These are phyloP conservation scores for Circinella minor DNA, from an alignment of 371 early-diverging fungal genomes.

Conservation along the genomic window DNA sequence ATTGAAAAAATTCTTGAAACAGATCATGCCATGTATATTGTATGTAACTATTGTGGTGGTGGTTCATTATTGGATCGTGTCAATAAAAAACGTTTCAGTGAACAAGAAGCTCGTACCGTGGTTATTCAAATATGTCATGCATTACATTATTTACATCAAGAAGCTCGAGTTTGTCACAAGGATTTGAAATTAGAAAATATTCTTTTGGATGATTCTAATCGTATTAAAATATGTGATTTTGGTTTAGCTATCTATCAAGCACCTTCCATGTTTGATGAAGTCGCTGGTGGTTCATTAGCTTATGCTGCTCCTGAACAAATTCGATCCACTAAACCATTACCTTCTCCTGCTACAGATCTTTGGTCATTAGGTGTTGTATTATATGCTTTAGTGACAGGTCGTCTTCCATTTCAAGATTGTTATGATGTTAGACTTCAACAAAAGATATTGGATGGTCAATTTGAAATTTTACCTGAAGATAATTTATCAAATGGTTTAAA, in stretches of 20 bases:
- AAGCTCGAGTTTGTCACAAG: constrained; percentile 79
- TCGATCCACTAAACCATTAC: constrained; percentile 33
- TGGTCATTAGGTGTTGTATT: constrained; percentile 89
- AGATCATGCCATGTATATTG: constrained; percentile 66
- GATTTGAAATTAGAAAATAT: constrained; percentile 97
- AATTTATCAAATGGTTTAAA: constrained; percentile 24
- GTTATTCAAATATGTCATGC: constrained; percentile 78
- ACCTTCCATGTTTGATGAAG: constrained; percentile 6
- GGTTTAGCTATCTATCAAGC: constrained; percentile 72
- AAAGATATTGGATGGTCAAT: constrained; percentile 61
- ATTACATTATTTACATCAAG: constrained; percentile 80
- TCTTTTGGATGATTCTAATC: constrained; percentile 52
- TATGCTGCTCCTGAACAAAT: constrained; percentile 85
- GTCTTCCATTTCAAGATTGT: constrained; percentile 78
- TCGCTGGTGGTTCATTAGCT: constrained; percentile 72
- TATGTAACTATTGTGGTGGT: constrained; percentile 68
- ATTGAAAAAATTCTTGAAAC: constrained; percentile 69
- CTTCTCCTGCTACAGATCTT: constrained; percentile 70
- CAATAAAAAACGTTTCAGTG: neutral
- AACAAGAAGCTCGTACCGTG: constrained; percentile 36
- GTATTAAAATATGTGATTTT: constrained; percentile 90
- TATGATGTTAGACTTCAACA: constrained; percentile 74
- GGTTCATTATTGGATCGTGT: constrained; percentile 56
- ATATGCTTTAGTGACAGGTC: constrained; percentile 73
- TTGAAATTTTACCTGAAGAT: constrained; percentile 34